phyloP scores from a whole-genome alignment of 2,329 filamentous ascomycete species.

The Penicillium brasilianum region DNA sequence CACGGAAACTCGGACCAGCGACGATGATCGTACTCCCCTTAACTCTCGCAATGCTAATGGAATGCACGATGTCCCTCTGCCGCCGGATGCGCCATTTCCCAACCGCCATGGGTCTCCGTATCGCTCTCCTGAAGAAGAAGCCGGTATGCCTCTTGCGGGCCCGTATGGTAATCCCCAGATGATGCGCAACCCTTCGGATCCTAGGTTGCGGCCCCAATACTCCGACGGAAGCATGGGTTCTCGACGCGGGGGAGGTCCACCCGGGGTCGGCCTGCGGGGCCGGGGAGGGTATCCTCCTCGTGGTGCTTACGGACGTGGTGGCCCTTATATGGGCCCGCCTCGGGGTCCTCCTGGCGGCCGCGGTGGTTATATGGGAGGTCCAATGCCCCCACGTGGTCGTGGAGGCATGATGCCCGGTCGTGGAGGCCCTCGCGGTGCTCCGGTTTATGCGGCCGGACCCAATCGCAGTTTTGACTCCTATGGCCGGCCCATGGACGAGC shows the following conservation, averaged over 20 bases:
- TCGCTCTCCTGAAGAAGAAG: slow-evolving; percentile 44
- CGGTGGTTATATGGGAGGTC: slow-evolving; percentile 44
- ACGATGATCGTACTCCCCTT: slow-evolving; percentile 50
- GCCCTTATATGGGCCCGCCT: slow-evolving; percentile 42
- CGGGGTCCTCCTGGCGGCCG: slow-evolving; percentile 50
- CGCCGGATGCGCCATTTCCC: slow-evolving; percentile 36
- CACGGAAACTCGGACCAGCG: slow-evolving; percentile 38
- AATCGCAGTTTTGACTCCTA: slow-evolving; percentile 42
- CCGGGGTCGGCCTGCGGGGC: slow-evolving; percentile 58
- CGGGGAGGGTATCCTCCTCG: slow-evolving; percentile 60
- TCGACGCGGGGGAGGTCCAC: slow-evolving; percentile 44
- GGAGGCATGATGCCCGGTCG: slow-evolving; percentile 49
- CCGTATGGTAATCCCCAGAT: slow-evolving; percentile 36
- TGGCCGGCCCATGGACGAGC: slow-evolving; percentile 37
- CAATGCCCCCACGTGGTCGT: slow-evolving; percentile 39
- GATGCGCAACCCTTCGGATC: slow-evolving; percentile 51
- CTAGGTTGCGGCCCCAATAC: slow-evolving; percentile 51
- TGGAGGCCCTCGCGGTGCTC: slow-evolving; percentile 49
- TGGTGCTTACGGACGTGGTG: slow-evolving; percentile 52
- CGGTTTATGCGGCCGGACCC: slow-evolving; percentile 56
- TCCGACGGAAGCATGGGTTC: slow-evolving; percentile 55
- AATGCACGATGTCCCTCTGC: slow-evolving; percentile 34
- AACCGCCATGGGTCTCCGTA: slow-evolving; percentile 40
- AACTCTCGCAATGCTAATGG: slow-evolving; percentile 35
- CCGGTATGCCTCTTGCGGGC: slow-evolving; percentile 44